phyloP scores from a whole-genome alignment of 1,139 yeast genomes.

The Debaryomyces udenii region DNA sequence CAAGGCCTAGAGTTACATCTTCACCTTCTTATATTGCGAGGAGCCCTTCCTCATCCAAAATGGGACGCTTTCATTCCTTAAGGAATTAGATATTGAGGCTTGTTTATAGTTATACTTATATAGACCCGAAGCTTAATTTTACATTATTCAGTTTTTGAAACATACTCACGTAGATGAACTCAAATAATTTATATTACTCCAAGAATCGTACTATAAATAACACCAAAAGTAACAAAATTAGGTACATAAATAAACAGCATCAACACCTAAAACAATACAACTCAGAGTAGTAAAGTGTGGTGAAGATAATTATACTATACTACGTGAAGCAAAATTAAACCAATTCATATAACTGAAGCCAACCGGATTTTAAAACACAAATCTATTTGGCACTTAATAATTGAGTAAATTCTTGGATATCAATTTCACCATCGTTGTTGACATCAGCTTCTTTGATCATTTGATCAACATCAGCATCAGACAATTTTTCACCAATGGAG shows the following conservation, averaged over 20 bases:
- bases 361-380: not conserved
- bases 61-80: conserved; percentile 25
- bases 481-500: conserved; percentile 92
- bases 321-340: conserved; percentile 2
- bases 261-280: not conserved
- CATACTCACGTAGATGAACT: not conserved
- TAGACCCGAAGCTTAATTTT: too few species aligned
- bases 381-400: conserved; percentile 56
- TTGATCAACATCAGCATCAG: conserved; percentile 95
- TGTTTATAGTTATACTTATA: not conserved
- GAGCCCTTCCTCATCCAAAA: conserved; percentile 22
- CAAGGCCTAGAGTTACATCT: conserved; percentile 32
- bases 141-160: not conserved
- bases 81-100: conserved; percentile 1
- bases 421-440: conserved; percentile 94
- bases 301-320: not conserved
- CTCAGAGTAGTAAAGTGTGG: not conserved
- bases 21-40: conserved; percentile 22
- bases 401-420: conserved; percentile 92
- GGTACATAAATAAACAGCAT: not conserved
- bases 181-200: too few species aligned
- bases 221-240: conserved; percentile 1
- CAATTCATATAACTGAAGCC: not conserved
- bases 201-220: not conserved
- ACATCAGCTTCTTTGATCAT: conserved; percentile 96